Evolutionary conservation across 164 flowering plant species (phyloP).

Genomic region (Kalanchoe fedtschenkoi): DNA sequence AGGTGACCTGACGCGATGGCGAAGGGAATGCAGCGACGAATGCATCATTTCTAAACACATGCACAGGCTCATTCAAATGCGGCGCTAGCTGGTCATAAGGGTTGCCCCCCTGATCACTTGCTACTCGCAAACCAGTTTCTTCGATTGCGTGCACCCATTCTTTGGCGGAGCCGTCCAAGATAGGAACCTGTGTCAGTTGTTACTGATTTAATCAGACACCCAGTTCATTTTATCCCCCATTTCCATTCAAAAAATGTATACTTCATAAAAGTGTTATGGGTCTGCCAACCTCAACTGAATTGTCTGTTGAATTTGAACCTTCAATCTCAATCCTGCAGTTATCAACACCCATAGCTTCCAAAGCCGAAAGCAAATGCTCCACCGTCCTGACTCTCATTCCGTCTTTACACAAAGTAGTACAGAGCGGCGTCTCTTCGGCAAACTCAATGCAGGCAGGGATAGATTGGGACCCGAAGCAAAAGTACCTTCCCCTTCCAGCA

Average conservation of each 20-base stretch:
- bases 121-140: slow-evolving; percentile 44
- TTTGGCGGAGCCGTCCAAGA: slow-evolving; percentile 84
- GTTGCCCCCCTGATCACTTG: slow-evolving; percentile 40
- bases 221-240: neutral
- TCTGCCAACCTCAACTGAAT: slow-evolving; percentile 31
- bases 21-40: slow-evolving; percentile 50
- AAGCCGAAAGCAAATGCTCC: slow-evolving; percentile 90
- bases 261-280: neutral
- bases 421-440: slow-evolving; percentile 43
- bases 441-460: slow-evolving; percentile 57
- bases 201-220: too few species aligned
- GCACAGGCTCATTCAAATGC: slow-evolving; percentile 47
- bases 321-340: slow-evolving; percentile 67
- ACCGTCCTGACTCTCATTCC: slow-evolving; percentile 56
- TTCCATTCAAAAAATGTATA: neutral
- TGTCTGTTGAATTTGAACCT: slow-evolving; percentile 11
- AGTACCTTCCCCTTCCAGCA: slow-evolving; percentile 66
- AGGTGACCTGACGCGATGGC: slow-evolving; percentile 42
- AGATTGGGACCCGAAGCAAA: slow-evolving; percentile 22
- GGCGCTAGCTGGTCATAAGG: slow-evolving; percentile 53
- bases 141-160: slow-evolving; percentile 75
- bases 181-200: slow-evolving; percentile 54
- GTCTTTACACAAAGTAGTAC: slow-evolving; percentile 55
- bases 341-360: slow-evolving; percentile 78
- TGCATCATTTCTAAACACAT: slow-evolving; percentile 60